These are phyloP conservation scores for Hyaloscypha finlandica DNA, from an alignment of 495 filamentous ascomycete genomes.

Conservation along the genomic window DNA sequence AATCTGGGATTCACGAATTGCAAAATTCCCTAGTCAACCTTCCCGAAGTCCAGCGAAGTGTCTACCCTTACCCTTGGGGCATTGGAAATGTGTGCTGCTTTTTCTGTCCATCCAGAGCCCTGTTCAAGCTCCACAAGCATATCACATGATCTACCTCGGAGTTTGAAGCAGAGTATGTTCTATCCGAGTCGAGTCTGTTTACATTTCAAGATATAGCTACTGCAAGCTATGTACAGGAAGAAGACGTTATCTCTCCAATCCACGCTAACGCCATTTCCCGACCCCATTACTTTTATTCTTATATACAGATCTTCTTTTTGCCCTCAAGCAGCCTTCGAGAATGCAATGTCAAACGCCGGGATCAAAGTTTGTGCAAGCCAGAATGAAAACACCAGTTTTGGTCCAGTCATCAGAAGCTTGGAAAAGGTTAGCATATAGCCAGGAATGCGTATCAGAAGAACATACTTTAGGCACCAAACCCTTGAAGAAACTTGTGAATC, in stretches of 20 bases:
- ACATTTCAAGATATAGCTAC: not conserved
- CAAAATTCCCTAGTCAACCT: too few relatives aligned
- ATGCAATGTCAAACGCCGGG: conserved; percentile 53
- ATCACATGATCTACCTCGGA: conserved; percentile 16
- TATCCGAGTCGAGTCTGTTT: conserved; percentile 27
- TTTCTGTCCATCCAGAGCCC: too few relatives aligned
- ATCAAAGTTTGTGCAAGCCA: conserved; percentile 97
- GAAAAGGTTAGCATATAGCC: conserved; percentile 18
- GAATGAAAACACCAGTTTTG: conserved; percentile 99
- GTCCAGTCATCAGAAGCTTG: conserved; percentile 94
- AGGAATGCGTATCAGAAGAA: not conserved
- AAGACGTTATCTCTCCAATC: conserved; percentile 22
- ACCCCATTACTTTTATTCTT: not conserved
- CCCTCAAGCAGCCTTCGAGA: conserved; percentile 24
- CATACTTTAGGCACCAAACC: conserved; percentile 84
- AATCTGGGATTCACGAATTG: too few relatives aligned
- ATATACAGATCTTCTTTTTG: not conserved
- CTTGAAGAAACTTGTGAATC: conserved; percentile 90
- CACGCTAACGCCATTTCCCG: conserved; percentile 25
- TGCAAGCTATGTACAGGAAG: conserved; percentile 21
- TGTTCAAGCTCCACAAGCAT: not conserved
- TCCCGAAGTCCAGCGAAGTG: too few relatives aligned
- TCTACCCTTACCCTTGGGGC: too few relatives aligned
- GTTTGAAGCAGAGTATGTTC: not conserved
- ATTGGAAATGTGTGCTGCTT: too few relatives aligned